A percentile compares a stretch with the other conserved stretches of the same genome.
Evolutionary conservation across 2,329 filamentous ascomycete genomes (phyloP).

Genomic region (Sporothrix curviconia): DNA sequence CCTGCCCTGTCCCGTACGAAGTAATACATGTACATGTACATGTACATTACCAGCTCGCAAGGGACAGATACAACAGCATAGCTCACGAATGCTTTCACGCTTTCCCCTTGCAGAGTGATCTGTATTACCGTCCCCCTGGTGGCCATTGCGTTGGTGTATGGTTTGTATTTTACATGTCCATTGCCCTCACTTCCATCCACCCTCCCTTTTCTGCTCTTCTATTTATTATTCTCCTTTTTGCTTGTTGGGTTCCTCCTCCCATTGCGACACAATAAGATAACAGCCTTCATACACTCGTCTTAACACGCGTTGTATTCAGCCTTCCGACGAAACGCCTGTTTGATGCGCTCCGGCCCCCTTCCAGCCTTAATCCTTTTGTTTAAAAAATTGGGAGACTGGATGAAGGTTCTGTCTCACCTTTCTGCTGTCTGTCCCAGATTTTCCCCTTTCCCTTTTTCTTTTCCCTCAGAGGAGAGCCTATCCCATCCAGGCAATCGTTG

Average conservation of each 20-base stretch:
- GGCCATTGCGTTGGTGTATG: background rate
- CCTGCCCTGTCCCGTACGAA: too few species aligned
- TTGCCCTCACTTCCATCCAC: background rate
- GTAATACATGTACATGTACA: too few species aligned
- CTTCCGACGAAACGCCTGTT: constrained; percentile 7
- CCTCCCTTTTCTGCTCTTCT: background rate
- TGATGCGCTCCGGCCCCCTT: background rate
- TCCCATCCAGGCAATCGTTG: too few species aligned
- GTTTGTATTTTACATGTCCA: constrained; percentile 3
- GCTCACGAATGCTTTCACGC: background rate
- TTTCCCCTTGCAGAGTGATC: background rate
- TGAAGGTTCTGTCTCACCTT: background rate
- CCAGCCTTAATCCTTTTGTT: background rate
- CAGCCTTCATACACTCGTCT: background rate
- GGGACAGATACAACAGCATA: too few species aligned
- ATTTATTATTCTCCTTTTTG: background rate
- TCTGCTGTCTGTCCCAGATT: background rate
- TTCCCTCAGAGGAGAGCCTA: too few species aligned
- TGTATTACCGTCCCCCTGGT: constrained; percentile 1
- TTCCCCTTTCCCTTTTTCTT: background rate
- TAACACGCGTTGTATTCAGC: background rate
- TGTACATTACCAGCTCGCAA: too few species aligned
- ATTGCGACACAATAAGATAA: background rate
- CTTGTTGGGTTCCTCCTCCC: background rate
- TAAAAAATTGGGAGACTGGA: background rate